phyloP scores from a whole-genome alignment of 1,284 basidiomycete genomes.

The Leccinum idahoense region DNA sequence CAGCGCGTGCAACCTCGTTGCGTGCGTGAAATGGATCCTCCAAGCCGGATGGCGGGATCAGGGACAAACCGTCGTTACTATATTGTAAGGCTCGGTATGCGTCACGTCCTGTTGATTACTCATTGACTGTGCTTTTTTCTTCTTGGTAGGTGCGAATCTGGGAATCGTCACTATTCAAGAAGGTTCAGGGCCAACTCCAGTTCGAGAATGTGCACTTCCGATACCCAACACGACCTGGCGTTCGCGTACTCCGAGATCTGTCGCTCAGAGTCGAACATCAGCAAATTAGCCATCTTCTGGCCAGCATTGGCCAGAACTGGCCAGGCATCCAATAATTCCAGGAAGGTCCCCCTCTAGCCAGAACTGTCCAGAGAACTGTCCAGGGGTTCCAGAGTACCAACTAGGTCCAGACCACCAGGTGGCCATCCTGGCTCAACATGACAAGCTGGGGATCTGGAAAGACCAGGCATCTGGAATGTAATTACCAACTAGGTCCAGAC shows the following conservation, averaged over 20 bases:
- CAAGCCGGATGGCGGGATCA: constrained; percentile 59
- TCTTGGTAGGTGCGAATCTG: constrained; percentile 72
- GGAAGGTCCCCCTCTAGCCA: background rate
- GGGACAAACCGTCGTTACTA: constrained; percentile 73
- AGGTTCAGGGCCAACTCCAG: no score
- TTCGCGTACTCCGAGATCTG: no score
- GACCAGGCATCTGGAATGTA: no score
- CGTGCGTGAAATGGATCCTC: constrained; percentile 76
- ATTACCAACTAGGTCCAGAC: no score
- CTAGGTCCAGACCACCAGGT: background rate
- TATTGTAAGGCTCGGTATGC: constrained; percentile 52
- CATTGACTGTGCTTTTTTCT: background rate
- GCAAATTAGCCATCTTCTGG: background rate
- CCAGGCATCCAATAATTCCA: background rate
- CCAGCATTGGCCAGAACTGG: background rate
- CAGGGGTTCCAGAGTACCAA: background rate
- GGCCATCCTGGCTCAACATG: background rate
- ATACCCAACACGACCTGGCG: no score
- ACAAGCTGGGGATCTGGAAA: background rate
- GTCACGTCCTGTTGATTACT: background rate
- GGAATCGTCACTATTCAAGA: constrained; percentile 78
- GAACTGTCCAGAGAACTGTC: background rate
- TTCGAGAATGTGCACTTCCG: no score
- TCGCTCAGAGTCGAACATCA: background rate
- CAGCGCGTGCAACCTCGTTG: constrained; percentile 93